phyloP scores from a whole-genome alignment of 2,329 filamentous ascomycete genomes.

The Cercospora brassicicola region DNA sequence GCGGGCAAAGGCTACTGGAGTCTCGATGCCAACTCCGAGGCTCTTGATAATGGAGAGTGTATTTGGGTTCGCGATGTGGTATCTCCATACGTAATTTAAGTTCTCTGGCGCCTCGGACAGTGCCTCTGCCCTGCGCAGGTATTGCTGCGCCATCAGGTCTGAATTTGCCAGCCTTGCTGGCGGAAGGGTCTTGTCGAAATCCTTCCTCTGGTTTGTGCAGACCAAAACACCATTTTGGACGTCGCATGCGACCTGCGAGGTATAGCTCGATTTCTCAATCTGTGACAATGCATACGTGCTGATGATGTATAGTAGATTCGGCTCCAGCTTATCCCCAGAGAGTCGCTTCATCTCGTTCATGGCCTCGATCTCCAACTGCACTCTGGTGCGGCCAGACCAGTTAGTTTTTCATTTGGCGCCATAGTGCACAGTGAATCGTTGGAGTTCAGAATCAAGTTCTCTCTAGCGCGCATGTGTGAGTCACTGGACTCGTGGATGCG shows the following conservation, averaged over 20 bases:
- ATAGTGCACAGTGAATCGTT: too few species aligned
- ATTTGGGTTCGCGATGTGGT: background rate
- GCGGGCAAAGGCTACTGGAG: background rate
- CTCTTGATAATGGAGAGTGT: background rate
- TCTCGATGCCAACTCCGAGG: background rate
- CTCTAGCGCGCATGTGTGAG: too few species aligned
- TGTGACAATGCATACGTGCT: background rate
- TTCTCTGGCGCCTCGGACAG: background rate
- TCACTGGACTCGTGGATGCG: too few species aligned
- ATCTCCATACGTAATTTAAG: background rate
- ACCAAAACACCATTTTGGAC: background rate
- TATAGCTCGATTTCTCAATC: background rate
- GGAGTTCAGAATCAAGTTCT: too few species aligned
- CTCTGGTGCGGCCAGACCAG: too few species aligned
- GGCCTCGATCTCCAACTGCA: too few species aligned
- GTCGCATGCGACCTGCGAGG: background rate
- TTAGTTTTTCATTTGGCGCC: too few species aligned
- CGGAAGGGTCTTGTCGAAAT: background rate
- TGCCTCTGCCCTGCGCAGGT: background rate
- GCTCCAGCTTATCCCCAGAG: too few species aligned
- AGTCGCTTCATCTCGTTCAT: too few species aligned
- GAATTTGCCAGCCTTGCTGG: background rate
- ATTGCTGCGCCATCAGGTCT: background rate
- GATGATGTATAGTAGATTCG: too few species aligned
- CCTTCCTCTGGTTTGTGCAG: background rate